A percentile compares a stretch with the other conserved stretches of the same genome.
Evolutionary conservation across 2,329 filamentous ascomycete genomes (phyloP).

Genomic region (Monilinia polystroma): DNA sequence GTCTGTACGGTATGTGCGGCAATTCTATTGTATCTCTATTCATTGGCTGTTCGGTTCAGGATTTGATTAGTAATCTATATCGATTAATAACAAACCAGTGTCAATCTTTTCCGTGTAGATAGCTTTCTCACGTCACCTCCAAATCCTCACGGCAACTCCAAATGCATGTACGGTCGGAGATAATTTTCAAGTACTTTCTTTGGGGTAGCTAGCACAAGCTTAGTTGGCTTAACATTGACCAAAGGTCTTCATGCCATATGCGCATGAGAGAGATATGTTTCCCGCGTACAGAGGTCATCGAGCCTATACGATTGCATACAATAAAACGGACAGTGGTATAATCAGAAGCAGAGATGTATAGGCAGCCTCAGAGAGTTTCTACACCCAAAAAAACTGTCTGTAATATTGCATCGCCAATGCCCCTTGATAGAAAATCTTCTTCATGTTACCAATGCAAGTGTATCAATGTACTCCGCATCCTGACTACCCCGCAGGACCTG

Average conservation of each 20-base stretch:
- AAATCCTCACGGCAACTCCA: neutral
- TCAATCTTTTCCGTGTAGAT: neutral
- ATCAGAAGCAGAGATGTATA: too few species aligned
- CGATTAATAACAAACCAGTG: neutral
- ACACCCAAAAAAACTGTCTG: too few species aligned
- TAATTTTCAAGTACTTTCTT: neutral
- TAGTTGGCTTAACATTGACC: too few species aligned
- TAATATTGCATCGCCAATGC: neutral
- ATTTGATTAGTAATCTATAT: neutral
- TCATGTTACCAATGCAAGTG: neutral
- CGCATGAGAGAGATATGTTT: neutral
- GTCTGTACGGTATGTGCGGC: neutral
- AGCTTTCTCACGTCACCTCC: neutral
- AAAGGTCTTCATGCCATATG: too few species aligned
- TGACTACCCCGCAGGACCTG: constrained; percentile 3
- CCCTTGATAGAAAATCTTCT: neutral
- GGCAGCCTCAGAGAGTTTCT: too few species aligned
- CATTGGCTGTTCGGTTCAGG: neutral
- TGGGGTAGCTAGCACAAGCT: neutral
- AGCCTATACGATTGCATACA: neutral
- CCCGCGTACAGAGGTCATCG: neutral
- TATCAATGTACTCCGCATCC: neutral
- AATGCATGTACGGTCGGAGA: neutral
- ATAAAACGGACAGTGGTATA: too few species aligned
- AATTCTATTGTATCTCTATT: neutral